Evolutionary conservation across 2,329 filamentous ascomycete genomes (phyloP), one percentile per base, ranked within the genome.

Genomic region (Colletotrichum eremochloae): DNA sequence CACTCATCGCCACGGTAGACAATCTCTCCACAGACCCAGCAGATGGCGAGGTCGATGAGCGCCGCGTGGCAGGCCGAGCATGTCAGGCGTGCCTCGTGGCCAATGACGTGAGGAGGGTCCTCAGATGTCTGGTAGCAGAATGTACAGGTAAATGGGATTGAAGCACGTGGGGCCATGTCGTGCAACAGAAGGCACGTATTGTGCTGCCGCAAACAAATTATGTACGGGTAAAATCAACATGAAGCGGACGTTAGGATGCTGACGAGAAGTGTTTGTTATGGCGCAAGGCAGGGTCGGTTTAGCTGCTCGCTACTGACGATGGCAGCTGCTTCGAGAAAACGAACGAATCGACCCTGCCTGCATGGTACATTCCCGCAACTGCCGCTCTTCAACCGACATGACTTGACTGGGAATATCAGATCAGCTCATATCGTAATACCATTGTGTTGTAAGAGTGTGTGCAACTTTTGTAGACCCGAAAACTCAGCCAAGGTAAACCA

Each of bases 21-120:
- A 55, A 88, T 78, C 77, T 89, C 87, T 29, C 88, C 87, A 74
- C 88, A 90, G 36, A 86, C 87, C 88, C 81, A 90, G 78, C 86
- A 90, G 63, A 90, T 86, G 72, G 87, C 86, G 60, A 90, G 81
- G 76, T 88, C 82, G 62, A 89, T 77, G 2, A 90, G 77, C 1
- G 82, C 82, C 9, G 79, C 75, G 78, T 86, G 84, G 79, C 88
- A 90, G 0, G 79, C 52, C 36, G 76, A 75, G 77, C 88, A 90
- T 33, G 85, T 82, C 5, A 89, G 85, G 3, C 87, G 84, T 3
- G 83, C 82, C 0, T 83, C 82, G 20, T 80, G 81, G 12, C 87
- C 87, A 2, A 90, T 77, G 24, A 86, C 77, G 57, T 77, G 82
- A 4, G 82, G 83, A 18, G 76, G 76, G 0, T 78, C 80, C 24